Conservation (phyloP, 495 filamentous ascomycete genomes). For the Saxispiralis lemnorum region DNA sequence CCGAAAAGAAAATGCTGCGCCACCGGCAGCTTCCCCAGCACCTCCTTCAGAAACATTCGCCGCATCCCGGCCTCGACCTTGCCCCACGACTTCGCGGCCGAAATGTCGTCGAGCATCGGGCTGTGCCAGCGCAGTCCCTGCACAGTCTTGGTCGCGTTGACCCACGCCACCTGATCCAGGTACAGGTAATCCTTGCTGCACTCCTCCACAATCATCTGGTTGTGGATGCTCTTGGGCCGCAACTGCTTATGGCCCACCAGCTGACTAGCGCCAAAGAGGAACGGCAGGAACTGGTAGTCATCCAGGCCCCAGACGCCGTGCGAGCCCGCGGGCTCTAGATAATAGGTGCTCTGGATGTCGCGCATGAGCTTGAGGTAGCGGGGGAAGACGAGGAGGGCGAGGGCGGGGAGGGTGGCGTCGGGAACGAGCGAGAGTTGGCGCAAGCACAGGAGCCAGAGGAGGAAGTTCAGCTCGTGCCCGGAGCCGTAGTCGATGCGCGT, state of each 20-base stretch:
- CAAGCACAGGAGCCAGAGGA: constrained; percentile 83
- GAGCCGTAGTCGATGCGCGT: constrained; percentile 92
- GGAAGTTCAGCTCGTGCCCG: constrained; percentile 90
- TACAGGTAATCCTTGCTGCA: constrained; percentile 70
- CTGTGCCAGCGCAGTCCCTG: constrained; percentile 92
- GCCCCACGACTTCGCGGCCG: constrained; percentile 70
- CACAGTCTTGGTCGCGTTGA: constrained; percentile 91
- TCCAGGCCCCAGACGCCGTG: constrained; percentile 47
- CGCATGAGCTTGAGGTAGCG: constrained; percentile 71
- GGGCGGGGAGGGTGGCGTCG: constrained; percentile 43
- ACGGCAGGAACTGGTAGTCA: constrained; percentile 94
- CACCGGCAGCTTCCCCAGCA: constrained; percentile 82
- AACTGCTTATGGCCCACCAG: constrained; percentile 74
- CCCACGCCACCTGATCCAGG: constrained; percentile 77
- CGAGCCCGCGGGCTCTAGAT: constrained; percentile 84
- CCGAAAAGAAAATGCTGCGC: constrained; percentile 98
- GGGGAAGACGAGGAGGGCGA: constrained; percentile 62
- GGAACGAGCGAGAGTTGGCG: constrained; percentile 57
- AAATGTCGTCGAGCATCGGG: constrained; percentile 97
- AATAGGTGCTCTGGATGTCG: constrained; percentile 70
- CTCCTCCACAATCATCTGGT: constrained; percentile 68
- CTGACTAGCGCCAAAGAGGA: constrained; percentile 83
- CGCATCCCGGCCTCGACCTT: constrained; percentile 93
- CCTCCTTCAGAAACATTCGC: constrained; percentile 88
- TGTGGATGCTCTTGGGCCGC: constrained; percentile 74